A percentile compares a stretch with the other conserved stretches of the same genome.
These are phyloP conservation scores for Sporisorium sorghi DNA, from an alignment of 1,284 basidiomycete species.

Conservation along the genomic window DNA sequence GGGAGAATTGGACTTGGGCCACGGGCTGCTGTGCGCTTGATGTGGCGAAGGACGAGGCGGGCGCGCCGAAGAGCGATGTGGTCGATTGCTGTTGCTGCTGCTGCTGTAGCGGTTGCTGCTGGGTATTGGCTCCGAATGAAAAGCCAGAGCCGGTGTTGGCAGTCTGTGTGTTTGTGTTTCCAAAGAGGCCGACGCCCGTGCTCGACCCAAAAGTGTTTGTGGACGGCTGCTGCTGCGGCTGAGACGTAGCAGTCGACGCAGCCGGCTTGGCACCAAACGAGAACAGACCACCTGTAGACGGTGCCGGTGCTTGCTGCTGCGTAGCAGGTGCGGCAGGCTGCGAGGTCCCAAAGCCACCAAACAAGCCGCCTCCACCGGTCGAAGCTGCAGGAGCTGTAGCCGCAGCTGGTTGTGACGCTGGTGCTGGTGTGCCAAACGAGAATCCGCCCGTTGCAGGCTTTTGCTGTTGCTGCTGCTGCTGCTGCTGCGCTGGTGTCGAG, in stretches of 20 bases:
- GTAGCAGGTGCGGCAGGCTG: constrained; percentile 34
- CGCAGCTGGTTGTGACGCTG: constrained; percentile 26
- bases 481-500: constrained; percentile 49
- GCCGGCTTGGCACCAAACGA: constrained; percentile 44
- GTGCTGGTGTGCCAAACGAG: constrained; percentile 53
- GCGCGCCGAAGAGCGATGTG: constrained; percentile 41
- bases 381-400: constrained; percentile 19
- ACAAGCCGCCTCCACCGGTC: constrained; percentile 28
- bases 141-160: constrained; percentile 26
- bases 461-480: constrained; percentile 53
- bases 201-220: constrained; percentile 43
- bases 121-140: constrained; percentile 31
- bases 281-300: constrained; percentile 28
- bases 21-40: constrained; percentile 32
- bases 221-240: constrained; percentile 25
- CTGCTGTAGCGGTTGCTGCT: constrained; percentile 21
- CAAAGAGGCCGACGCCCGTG: constrained; percentile 36
- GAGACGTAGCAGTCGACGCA: constrained; percentile 9
- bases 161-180: constrained; percentile 24
- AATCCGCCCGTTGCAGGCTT: constrained; percentile 49
- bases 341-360: constrained; percentile 29
- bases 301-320: constrained; percentile 25
- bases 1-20: constrained; percentile 29
- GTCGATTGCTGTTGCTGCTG: constrained; percentile 23
- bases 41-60: constrained; percentile 25